Evolutionary conservation across 257 asterid genomes (phyloP).

Genomic region (Rubia yunnanensis): DNA sequence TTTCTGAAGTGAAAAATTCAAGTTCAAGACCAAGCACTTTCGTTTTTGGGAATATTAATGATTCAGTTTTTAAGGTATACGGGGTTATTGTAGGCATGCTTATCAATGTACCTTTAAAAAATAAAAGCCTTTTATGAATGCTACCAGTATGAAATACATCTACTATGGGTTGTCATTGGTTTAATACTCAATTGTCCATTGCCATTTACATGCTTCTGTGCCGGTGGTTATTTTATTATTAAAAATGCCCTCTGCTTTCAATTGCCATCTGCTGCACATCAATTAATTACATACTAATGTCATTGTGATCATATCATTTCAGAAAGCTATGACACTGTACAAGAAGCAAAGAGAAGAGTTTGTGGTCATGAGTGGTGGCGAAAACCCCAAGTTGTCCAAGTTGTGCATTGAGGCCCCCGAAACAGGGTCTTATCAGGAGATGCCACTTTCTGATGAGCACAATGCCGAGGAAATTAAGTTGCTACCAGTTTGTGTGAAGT

Average conservation of each 20-base stretch:
- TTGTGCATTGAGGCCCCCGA: conserved; percentile 11
- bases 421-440: conserved; percentile 23
- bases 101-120: neutral
- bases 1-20: conserved; percentile 25
- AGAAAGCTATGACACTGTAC: conserved; percentile 77
- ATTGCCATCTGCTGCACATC: neutral
- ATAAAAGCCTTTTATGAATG: too few relatives aligned
- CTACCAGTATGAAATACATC: too few relatives aligned
- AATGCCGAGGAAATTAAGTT: conserved; percentile 28
- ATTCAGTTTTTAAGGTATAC: conserved; percentile 70
- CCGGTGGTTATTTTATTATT: neutral
- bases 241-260: neutral
- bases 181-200: neutral
- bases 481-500: conserved; percentile 18
- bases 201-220: neutral
- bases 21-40: conserved; percentile 24
- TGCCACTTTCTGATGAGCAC: conserved; percentile 14
- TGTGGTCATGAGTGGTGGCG: conserved; percentile 22
- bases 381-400: conserved; percentile 16
- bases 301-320: conserved; percentile 20
- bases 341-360: conserved; percentile 41
- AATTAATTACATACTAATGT: conserved; percentile 9
- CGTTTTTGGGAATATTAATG: conserved; percentile 44
- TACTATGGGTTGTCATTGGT: too few relatives aligned
- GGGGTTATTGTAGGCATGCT: neutral